These are phyloP conservation scores for Leishmania mexicana DNA, from an alignment of 208 protist species.

Conservation along the genomic window DNA sequence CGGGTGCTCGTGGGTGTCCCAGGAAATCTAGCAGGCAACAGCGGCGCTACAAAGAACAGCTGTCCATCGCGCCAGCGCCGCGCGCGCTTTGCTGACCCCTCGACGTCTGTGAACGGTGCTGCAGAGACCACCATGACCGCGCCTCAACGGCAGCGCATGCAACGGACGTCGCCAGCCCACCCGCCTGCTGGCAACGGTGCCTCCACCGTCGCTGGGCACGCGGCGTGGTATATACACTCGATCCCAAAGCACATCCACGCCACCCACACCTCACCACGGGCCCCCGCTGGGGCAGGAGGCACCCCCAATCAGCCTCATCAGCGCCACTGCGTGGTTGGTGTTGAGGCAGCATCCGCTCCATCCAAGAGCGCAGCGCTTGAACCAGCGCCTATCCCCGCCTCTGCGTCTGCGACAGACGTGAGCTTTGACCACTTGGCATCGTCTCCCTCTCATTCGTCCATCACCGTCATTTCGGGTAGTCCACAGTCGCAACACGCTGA, in stretches of 20 bases:
- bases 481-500: background rate
- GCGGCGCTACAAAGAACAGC: background rate
- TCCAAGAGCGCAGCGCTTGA: background rate
- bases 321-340: slow-evolving; percentile 6
- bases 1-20: slow-evolving; percentile 5
- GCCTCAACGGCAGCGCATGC: background rate
- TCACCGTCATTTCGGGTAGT: background rate
- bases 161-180: background rate
- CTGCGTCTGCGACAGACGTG: background rate
- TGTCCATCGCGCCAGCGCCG: slow-evolving; percentile 2
- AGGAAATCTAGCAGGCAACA: background rate
- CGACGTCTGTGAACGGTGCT: background rate
- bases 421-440: background rate
- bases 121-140: background rate
- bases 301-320: slow-evolving; percentile 8
- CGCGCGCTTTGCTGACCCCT: slow-evolving; percentile 9
- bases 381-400: background rate
- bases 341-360: background rate
- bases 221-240: slow-evolving; percentile 1
- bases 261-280: slow-evolving; percentile 11
- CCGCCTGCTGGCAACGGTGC: slow-evolving; percentile 1
- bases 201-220: slow-evolving; percentile 2
- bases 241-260: slow-evolving; percentile 4
- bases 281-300: background rate
- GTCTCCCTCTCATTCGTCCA: background rate